Evolutionary conservation across 495 filamentous ascomycete genomes (phyloP).

Genomic region (Arthonia radiata): DNA sequence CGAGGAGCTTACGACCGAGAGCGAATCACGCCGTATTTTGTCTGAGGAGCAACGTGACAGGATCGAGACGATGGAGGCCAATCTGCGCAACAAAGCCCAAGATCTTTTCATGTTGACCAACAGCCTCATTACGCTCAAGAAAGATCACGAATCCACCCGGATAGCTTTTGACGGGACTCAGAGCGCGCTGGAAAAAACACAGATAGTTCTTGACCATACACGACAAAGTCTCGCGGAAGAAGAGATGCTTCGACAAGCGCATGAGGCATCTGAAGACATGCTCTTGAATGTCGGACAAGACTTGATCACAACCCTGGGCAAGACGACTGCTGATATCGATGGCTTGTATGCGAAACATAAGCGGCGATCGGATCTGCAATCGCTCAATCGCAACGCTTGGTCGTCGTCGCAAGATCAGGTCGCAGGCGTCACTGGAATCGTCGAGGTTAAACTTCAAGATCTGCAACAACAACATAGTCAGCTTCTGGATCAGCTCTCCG

Average conservation of each 20-base stretch:
- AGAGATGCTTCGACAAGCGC: conserved; percentile 50
- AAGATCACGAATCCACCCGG: conserved; percentile 57
- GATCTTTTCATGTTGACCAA: conserved; percentile 67
- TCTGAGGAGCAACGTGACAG: conserved; percentile 79
- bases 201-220: conserved; percentile 52
- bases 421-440: conserved; percentile 39
- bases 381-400: conserved; percentile 56
- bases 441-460: conserved; percentile 44
- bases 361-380: conserved; percentile 62
- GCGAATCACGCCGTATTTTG: conserved; percentile 75
- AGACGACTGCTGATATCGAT: conserved; percentile 54
- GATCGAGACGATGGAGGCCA: conserved; percentile 78
- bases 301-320: conserved; percentile 47
- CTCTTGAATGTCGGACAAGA: conserved; percentile 45
- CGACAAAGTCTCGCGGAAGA: conserved; percentile 58
- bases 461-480: conserved; percentile 45
- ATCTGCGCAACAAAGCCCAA: conserved; percentile 71
- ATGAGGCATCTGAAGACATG: conserved; percentile 59
- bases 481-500: conserved; percentile 38
- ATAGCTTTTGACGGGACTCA: conserved; percentile 50
- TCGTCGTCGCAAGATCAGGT: conserved; percentile 48
- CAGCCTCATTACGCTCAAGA: conserved; percentile 62
- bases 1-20: conserved; percentile 69
- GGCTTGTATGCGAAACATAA: conserved; percentile 61
- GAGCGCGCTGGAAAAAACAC: conserved; percentile 61